Conservation (phyloP, 306 rosid species). For the barrel medic (Medicago truncatula) region DNA sequence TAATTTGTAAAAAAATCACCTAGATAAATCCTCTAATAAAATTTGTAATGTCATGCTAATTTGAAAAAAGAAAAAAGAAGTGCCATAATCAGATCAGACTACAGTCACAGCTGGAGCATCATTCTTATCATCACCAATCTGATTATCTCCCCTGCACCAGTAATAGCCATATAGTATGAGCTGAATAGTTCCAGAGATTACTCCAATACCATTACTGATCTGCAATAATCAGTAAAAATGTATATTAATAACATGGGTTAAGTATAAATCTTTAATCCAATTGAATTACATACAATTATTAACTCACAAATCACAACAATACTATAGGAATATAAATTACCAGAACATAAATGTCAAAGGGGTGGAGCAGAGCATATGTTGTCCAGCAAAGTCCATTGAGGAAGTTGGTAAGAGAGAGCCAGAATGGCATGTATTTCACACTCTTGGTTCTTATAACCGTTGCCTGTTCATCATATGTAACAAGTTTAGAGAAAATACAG, state of each 20-base stretch:
- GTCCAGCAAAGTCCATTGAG: slow-evolving; percentile 77
- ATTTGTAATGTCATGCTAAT: background rate
- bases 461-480: slow-evolving; percentile 43
- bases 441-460: slow-evolving; percentile 70
- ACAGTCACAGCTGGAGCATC: no score
- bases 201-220: slow-evolving; percentile 77
- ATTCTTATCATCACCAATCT: no score
- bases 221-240: slow-evolving; percentile 37
- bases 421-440: slow-evolving; percentile 77
- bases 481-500: background rate
- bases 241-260: background rate
- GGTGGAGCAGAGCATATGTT: slow-evolving; percentile 71
- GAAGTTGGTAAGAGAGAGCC: slow-evolving; percentile 70
- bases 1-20: no score
- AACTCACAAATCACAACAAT: no score
- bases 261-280: background rate
- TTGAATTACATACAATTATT: background rate
- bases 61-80: background rate
- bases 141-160: slow-evolving; percentile 9
- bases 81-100: no score
- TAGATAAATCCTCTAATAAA: no score
- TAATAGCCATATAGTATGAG: slow-evolving; percentile 57
- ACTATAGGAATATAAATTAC: slow-evolving; percentile 42
- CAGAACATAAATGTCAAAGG: slow-evolving; percentile 62
- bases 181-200: slow-evolving; percentile 59